Base-by-base conservation (phyloP, 805 yeast genomes). In the Kuraishia molischiana region DNA sequence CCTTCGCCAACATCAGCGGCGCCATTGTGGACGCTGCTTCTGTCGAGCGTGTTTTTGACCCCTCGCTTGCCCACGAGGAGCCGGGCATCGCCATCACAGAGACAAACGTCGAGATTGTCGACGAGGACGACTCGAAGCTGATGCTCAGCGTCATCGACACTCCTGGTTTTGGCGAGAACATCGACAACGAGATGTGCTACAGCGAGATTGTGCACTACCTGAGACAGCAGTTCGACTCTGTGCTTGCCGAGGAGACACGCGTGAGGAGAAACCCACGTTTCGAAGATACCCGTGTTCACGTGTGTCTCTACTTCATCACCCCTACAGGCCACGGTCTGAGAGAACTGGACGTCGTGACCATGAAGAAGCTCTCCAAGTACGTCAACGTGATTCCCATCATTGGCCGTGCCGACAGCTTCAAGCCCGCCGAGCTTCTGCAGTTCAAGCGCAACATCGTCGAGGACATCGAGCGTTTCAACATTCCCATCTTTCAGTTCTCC, bases 211-310 rank as follows among this genome's bases (percentile, higher is more conserved):
- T 74, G 38, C 66, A 69, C 40, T 84, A 72, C 53, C 59, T 84
- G 50, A 82, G 79, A 53, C 86, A 79, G 53, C 90, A 83, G 52
- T 83, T 82, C 52, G 89, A 81, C 53, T 63, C 70, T 40, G 86
- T 84, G 0, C 67, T 87, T 34, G 85, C 85, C 2, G 95, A 87
- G 55, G 96, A 87, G 56, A 83, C 92, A 1, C 69, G 90, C 44
- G 85, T 87, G 45, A 72, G 73, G 57, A 79, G 97, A 69, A 85
- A 85, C 54, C 95, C 95, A 19, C 67, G 85, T 45, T 78, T 81
- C 52, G 79, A 72, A 47, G 90, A 84, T 60, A 69, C 87, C 14
- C 67, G 92, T 49, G 85, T 83, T 31, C 92, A 83, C 52, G 77
- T 76, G 5, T 71, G 81, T 44, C 57, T 83, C 35, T 83, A 83